Conservation (phyloP, 2,329 filamentous ascomycete genomes). For the Grosmannia serpens region DNA sequence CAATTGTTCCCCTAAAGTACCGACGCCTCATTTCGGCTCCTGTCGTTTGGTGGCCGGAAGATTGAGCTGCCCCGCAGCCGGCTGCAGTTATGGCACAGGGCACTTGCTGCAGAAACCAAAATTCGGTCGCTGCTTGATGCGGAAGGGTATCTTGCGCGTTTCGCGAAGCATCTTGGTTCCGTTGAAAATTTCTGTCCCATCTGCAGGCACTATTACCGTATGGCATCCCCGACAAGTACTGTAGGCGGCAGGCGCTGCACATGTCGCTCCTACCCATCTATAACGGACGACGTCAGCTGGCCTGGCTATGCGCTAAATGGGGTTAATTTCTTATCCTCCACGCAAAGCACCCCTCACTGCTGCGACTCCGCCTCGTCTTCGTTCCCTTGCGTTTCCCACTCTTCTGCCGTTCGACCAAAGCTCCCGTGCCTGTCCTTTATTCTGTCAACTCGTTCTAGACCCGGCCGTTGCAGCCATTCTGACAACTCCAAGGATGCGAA, state of each 20-base stretch:
- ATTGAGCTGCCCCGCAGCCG: background rate
- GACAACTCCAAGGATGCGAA: constrained; percentile 1
- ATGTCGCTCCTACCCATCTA: background rate
- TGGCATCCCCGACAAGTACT: background rate
- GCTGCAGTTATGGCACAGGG: background rate
- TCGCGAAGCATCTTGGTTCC: background rate
- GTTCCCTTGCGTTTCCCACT: background rate
- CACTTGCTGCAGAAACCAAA: background rate
- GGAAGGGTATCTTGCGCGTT: background rate
- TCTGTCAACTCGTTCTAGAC: background rate
- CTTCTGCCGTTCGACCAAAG: background rate
- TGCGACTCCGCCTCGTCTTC: background rate
- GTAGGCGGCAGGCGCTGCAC: background rate
- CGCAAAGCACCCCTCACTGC: background rate
- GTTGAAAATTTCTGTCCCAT: background rate
- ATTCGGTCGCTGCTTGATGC: background rate
- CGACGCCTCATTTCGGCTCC: background rate
- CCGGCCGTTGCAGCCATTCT: background rate
- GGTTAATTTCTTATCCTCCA: background rate
- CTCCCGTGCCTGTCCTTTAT: background rate
- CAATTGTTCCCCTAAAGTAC: background rate
- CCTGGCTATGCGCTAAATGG: background rate
- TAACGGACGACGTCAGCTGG: background rate
- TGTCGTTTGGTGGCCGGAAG: background rate
- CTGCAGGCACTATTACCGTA: too few relatives aligned